phyloP scores from a whole-genome alignment of 2,329 filamentous ascomycete species.

The Thielaviopsis populi region DNA sequence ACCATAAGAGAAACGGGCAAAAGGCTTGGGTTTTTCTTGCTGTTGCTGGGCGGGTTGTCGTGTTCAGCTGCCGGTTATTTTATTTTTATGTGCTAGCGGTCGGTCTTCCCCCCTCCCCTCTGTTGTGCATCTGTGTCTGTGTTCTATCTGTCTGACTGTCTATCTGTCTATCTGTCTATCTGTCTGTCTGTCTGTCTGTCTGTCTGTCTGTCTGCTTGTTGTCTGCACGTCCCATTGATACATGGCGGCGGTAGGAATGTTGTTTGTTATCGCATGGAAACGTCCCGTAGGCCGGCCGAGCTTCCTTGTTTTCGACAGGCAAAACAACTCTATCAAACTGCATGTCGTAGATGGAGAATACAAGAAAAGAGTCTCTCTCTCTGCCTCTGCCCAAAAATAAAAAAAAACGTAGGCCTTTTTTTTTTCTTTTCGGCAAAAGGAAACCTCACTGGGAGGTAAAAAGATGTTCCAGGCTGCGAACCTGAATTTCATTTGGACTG shows the following conservation, averaged over 20 bases:
- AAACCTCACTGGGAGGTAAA: neutral
- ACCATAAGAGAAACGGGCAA: neutral
- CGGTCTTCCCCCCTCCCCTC: no score
- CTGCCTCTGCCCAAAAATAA: no score
- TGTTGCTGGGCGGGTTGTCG: neutral
- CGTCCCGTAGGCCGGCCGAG: neutral
- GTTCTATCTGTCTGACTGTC: no score
- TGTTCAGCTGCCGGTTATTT: neutral
- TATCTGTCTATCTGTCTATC: no score
- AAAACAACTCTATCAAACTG: neutral
- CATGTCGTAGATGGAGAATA: no score
- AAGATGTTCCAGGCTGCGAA: neutral
- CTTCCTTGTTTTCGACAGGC: neutral
- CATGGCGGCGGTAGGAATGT: neutral
- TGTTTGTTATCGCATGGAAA: neutral
- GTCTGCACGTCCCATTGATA: neutral
- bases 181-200: no score
- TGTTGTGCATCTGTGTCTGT: neutral
- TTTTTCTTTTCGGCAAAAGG: no score
- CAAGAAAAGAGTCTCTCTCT: no score
- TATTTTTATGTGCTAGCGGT: neutral
- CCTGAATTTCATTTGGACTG: conserved; percentile 7
- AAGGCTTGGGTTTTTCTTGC: neutral
- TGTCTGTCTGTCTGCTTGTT: neutral
- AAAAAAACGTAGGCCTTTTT: no score